Evolutionary conservation across 2,329 filamentous ascomycete species (phyloP), one percentile per base, ranked within the genome.

Genomic region (Pestalotiopsis sp.): DNA sequence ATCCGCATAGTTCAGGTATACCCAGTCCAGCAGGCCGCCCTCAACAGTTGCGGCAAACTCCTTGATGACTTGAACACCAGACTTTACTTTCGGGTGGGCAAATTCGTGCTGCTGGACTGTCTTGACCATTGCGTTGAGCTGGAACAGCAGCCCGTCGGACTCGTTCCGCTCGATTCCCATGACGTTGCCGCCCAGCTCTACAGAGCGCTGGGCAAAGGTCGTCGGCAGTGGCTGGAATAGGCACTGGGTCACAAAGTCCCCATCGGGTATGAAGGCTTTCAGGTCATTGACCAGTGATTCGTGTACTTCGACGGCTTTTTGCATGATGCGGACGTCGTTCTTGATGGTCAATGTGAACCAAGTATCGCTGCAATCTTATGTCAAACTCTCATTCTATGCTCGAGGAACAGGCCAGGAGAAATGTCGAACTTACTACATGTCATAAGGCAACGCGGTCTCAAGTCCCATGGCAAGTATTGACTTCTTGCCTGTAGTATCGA

Each of bases 141-240:
- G 65, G 7, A 69, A 72, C 7, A 74, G 38, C 17, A 76, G 27
- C 38, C 70, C 71, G 65, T 75, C 68, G 56, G 70, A 49, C 7
- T 27, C 31, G 11, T 71, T 69, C 20, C 62, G 66, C 12, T 72
- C 71, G 11, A 76, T 52, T 23, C 74, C 74, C 64, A 76, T 49
- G 23, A 73, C 61, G 66, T 77, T 76, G n/a, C 74, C 73, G 31
- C 75, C 74, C 2, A 64, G 66, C 2, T 63, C 66, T 11, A 63
- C 64, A 17, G 70, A 71, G 25, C 61, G 39, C 27, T 68, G 39
- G 13, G 39, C 65, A 49, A 73, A 70, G 7, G 69, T n/a, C 14
- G 11, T 57, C 11, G 74, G 73, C n/a, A 75, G 62, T 1, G 74
- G 72, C 66, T 76, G 75, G 71, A 76, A 74, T 14, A 76, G 36